Evolutionary conservation across 495 filamentous ascomycete species (phyloP).

Genomic region (Aspergillus ellipticus): DNA sequence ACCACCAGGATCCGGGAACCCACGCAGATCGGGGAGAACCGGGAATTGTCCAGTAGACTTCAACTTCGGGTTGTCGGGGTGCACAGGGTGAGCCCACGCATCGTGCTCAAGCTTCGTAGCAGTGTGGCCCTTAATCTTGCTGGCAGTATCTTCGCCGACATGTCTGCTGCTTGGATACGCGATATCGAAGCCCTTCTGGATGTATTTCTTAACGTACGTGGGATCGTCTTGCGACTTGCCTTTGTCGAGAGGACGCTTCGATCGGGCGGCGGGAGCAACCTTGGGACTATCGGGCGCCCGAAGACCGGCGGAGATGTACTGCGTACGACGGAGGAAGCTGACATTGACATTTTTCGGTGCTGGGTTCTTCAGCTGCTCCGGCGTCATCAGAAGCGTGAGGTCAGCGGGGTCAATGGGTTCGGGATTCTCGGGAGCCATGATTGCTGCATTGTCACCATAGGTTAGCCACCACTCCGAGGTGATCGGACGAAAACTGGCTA

Average conservation of each 20-base stretch:
- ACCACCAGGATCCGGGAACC: conserved; percentile 79
- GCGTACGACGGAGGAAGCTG: conserved; percentile 92
- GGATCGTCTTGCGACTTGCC: conserved; percentile 67
- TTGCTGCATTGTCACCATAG: conserved; percentile 50
- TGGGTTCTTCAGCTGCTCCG: conserved; percentile 78
- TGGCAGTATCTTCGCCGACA: conserved; percentile 47
- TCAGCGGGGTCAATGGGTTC: conserved; percentile 77
- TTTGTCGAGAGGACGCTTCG: conserved; percentile 42
- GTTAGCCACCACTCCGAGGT: conserved; percentile 12
- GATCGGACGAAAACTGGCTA: conserved; percentile 13
- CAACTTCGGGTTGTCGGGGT: conserved; percentile 77
- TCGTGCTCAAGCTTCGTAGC: conserved; percentile 55
- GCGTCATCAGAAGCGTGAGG: conserved; percentile 71
- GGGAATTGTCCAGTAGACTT: conserved; percentile 77
- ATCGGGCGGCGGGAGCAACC: conserved; percentile 36
- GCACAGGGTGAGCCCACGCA: conserved; percentile 70
- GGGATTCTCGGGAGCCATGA: conserved; percentile 67
- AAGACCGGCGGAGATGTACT: conserved; percentile 80
- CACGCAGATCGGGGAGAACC: conserved; percentile 81
- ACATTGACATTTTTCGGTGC: conserved; percentile 64
- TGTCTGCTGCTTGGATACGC: conserved; percentile 67
- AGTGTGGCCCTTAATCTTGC: conserved; percentile 51
- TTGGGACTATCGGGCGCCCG: conserved; percentile 38
- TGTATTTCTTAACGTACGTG: conserved; percentile 71
- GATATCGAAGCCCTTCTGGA: conserved; percentile 81